Base-by-base conservation (phyloP, 2,329 filamentous ascomycete genomes). In the Teratosphaeriaceae sp. region DNA sequence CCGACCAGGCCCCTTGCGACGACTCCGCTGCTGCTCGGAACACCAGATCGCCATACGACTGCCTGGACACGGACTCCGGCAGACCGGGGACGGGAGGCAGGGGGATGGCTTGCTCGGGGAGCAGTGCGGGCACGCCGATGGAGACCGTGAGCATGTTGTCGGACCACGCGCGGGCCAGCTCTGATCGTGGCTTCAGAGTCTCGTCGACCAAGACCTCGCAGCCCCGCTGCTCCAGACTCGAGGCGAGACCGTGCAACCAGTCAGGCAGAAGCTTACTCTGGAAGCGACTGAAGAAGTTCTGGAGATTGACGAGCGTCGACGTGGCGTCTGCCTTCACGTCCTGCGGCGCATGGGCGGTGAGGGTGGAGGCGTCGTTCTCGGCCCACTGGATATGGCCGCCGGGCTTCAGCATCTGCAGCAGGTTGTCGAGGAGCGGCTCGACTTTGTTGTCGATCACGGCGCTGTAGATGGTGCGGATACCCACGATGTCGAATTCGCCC, bases 381-480 rank as follows among this genome's bases (percentile, higher is more conserved):
- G 48, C 47, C 49, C 49, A 52, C 39, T 52, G 49, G 5, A 48
- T 23, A 27, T 51, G 46, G 22, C 44, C 47, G 16, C 49, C 47
- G 6, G 44, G 49, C 38, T 50, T 47, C 24, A 52, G 33, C 39
- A 52, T 44, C 11, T 29, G 35, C 7, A 43, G 15, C 24, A 46
- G 11, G 21, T 50, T 52, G 18, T 20, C 8, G 11, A 52, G 27
- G n/a, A 52, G 34, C 3, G 49, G 44, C 9, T 44, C 42, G n/a
- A 46, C 40, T 3, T 48, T 46, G 38, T 50, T 48, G 43, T 45
- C 30, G 5, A 40, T 23, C 8, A 52, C 36, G 16, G 43, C 44
- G 37, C 42, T 45, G 42, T 23, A 38, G 16, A 47, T 26, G 2
- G 47, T 31, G 7, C 49, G 42, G 16, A 48, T 30, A 38, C 46